Base-by-base conservation (phyloP, 2,329 filamentous ascomycete species). In the Colletotrichum kahawae region DNA sequence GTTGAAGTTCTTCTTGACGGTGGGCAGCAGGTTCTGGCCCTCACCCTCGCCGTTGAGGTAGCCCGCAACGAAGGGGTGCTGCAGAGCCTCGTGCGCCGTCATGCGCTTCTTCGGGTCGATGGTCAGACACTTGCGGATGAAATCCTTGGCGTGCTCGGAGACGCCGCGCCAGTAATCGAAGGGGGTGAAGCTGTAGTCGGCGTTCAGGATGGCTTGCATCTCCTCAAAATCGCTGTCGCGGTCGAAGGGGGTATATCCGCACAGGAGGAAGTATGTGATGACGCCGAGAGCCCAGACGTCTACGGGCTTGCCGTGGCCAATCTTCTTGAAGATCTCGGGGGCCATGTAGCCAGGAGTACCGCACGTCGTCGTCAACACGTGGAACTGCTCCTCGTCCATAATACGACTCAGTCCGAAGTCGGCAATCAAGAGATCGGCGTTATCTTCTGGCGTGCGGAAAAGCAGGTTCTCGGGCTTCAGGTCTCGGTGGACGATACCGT, bases 291-390 rank as follows among this genome's bases (percentile, higher is more conserved):
- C 97, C 97, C 97, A 99, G 78, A 99, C 93, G 84, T 99, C 97
- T 68, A 99, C 97, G 79, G 97, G 96, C 85, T 98, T 99, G 77
- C 97, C 97, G 83, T 99, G 97, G 31, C 97, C 97, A 9, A 94
- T 96, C 89, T 99, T 99, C 85, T 98, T 98, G 87, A 99, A 99
- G 81, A 99, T 99, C 84, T 99, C 97, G 27, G 97, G 97, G 3
- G 97, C 97, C 97, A 99, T 99, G 86, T 99, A 99, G 64, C 97
- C 97, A 5, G 97, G 97, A 2, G 97, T 99, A 75, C 97, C 97
- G 83, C 97, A 99, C 2, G 97, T 99, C 1, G 97, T 99, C 13
- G 97, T 99, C 77, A 99, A 88, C 34, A 98, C 96, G 83, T 98
- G 97, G 85, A 98, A 98, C 83, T 98, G 95, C 85, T 98, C 95